Base-by-base conservation (phyloP, 1,139 yeast genomes). In the Yamadazyma sp. region DNA sequence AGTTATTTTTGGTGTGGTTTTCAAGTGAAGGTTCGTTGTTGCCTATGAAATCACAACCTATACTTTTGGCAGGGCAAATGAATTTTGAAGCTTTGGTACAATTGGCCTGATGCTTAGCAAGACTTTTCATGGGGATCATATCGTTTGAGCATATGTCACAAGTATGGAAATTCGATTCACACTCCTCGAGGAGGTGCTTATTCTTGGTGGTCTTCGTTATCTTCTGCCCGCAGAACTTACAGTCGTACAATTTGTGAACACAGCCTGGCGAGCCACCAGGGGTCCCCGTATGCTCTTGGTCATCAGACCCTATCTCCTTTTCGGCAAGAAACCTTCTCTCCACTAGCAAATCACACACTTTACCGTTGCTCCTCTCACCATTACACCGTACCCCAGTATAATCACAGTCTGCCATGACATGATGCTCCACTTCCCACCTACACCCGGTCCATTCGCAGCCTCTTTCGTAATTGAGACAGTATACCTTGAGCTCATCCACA, bases 371-470 rank as follows among this genome's bases (percentile, higher is more conserved):
- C 37, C 70, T 39, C 2, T 29, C 36, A 1, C 73, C 69, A 37
- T 55, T 51, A 47, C 83, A 83, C 30, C 43, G 43, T 1, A 81
- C 77, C 3, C 76, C 72, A 0, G 83, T 79, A 49, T 58, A 72
- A 6, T 59, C 71, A 55, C 89, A 83, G 18, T 70, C 77, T 2
- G 58, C 56, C 6, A 61, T 36, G 2, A 79, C 62, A 57, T 83
- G 89, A 34, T 65, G 70, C 34, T 73, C 74, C 5, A 81, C 51
- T 40, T 77, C 73, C 85, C 88, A 81, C 22, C 87, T 61, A 44
- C 77, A 66, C 2, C 84, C 85, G 2, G 49, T 51, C 80, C 82
- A 77, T 1, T 49, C 57, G 55, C 89, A 83, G 0, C 88, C 89
- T 36, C 83, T 54, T 27, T 59, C 62, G 10, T 53, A 41, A 49